Evolutionary conservation across 768 basidiomycete species (phyloP), one percentile per base, ranked within the genome.

Genomic region (Cystoderma amianthinum): DNA sequence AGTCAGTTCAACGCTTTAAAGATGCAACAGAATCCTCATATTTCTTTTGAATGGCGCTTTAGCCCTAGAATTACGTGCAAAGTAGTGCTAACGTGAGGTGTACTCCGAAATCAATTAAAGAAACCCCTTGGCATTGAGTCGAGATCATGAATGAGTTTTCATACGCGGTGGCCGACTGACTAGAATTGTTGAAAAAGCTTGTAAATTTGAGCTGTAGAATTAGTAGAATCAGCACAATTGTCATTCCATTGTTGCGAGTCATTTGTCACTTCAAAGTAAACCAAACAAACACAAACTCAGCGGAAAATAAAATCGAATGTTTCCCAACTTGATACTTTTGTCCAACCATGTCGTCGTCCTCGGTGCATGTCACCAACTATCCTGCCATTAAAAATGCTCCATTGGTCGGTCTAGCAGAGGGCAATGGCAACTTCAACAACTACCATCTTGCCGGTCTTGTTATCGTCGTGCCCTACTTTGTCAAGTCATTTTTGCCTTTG

Each of bases 321-420:
- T 47, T 41, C 42, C 20, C 37, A 18, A 36, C 42, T 17, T 50
- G n/a, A n/a, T n/a, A n/a, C n/a, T n/a, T n/a, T n/a, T n/a, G n/a
- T n/a, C n/a, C n/a, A n/a, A n/a, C 43, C 58, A 66, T 67, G 65
- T 63, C 64, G 38, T 65, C 65, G 45, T 54, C 63, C 47, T 64
- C 74, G 4, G 77, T 82, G 42, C 68, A 71, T 48, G 66, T 70
- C 45, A 89, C 89, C n/a, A 69, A 65, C 54, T 78, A 72, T 24
- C 80, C 83, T 19, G 77, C 85, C 44, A 90, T 93, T 24, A 84
- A 87, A 60, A 93, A 93, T 51, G 85, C 89, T 4, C 90, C 90
- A 12, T 64, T 88, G 47, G 66, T 82, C 33, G 85, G 85, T 44
- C 79, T 91, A 39, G 85, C 77, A 2, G 90, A 93, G 64, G 92